Conservation (phyloP, 345 rosid genomes). For the Dovyalis caffra region DNA sequence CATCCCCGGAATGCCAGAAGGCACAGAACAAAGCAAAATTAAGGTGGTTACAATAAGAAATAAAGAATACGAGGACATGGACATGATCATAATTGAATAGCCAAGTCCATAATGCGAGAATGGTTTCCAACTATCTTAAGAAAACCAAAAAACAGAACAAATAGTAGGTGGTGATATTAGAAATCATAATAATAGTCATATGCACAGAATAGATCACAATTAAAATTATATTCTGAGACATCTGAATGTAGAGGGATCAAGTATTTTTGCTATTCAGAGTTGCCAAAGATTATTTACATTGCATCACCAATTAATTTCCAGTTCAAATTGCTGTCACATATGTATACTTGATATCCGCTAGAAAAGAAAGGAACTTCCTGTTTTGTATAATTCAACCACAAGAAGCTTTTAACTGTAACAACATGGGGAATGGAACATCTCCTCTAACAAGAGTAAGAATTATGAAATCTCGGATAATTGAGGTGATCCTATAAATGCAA, state of each 20-base stretch:
- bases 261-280: background rate
- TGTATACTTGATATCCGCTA: background rate
- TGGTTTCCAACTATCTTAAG: background rate
- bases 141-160: background rate
- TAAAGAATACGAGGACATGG: too few relatives aligned
- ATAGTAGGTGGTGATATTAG: background rate
- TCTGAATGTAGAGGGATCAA: background rate
- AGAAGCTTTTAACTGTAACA: background rate
- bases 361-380: background rate
- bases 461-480: background rate
- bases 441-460: too few relatives aligned
- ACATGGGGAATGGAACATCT: too few relatives aligned
- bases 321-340: background rate
- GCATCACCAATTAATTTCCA: background rate
- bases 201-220: background rate
- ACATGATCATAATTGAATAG: background rate
- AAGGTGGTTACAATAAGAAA: too few relatives aligned
- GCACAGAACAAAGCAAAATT: background rate
- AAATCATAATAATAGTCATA: background rate
- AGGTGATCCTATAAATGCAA: background rate
- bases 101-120: background rate
- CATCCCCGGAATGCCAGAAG: background rate
- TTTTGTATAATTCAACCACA: background rate
- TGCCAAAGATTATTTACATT: background rate
- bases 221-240: background rate